Percentiles rank a stretch among this genome's conserved stretches.
Evolutionary conservation across 495 filamentous ascomycete species (phyloP).

Genomic region (Xylaria scruposa): DNA sequence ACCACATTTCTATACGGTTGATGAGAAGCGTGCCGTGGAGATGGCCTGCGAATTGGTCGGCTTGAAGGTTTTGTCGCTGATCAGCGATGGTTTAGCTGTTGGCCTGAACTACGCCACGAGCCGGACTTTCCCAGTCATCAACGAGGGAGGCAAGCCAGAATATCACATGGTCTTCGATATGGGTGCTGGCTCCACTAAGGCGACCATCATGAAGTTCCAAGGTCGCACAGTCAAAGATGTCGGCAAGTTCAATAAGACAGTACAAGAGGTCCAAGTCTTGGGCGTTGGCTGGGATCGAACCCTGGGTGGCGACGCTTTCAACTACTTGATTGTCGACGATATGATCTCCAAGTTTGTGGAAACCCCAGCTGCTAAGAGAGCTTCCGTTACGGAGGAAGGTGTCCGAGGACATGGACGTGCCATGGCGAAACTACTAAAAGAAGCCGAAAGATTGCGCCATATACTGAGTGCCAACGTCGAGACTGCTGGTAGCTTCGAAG

Average conservation of each 20-base stretch:
- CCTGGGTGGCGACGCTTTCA: slow-evolving; percentile 89
- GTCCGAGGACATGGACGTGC: slow-evolving; percentile 82
- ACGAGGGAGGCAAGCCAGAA: slow-evolving; percentile 86
- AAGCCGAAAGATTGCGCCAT: slow-evolving; percentile 86
- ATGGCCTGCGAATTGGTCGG: slow-evolving; percentile 87
- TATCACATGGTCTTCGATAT: slow-evolving; percentile 95
- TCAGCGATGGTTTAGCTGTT: slow-evolving; percentile 92
- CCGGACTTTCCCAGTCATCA: slow-evolving; percentile 83
- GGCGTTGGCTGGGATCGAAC: slow-evolving; percentile 88
- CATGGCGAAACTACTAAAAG: slow-evolving; percentile 87
- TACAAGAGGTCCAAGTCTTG: slow-evolving; percentile 89
- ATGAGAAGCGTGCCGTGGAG: slow-evolving; percentile 84
- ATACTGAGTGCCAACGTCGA: slow-evolving; percentile 92
- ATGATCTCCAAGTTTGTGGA: slow-evolving; percentile 82
- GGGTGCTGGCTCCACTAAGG: slow-evolving; percentile 96
- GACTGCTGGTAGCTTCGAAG: slow-evolving; percentile 80
- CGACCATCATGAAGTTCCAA: slow-evolving; percentile 91
- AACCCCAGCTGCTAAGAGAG: slow-evolving; percentile 71
- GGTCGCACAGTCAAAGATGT: slow-evolving; percentile 88
- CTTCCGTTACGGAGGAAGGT: slow-evolving; percentile 60
- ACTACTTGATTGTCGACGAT: slow-evolving; percentile 83
- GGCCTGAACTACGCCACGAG: slow-evolving; percentile 94
- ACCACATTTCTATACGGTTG: slow-evolving; percentile 86
- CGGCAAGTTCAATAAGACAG: slow-evolving; percentile 92
- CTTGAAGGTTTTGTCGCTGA: slow-evolving; percentile 79